Conservation (phyloP, 75 land plant genomes). For the Ceratopteris richardii region DNA sequence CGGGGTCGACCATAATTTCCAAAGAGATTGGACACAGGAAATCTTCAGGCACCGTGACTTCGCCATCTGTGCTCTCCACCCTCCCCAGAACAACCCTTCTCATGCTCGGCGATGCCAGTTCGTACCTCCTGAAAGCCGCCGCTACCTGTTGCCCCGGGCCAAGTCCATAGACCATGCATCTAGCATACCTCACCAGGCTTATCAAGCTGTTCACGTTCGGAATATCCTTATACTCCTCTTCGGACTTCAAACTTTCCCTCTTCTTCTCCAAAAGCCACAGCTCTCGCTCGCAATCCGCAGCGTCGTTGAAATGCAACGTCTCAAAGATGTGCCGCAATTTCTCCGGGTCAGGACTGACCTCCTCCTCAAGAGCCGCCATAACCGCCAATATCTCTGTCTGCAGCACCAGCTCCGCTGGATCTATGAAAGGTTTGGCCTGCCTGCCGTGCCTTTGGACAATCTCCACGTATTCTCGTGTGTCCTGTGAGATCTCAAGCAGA, state of each 20-base stretch:
- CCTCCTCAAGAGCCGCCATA: constrained; percentile 38
- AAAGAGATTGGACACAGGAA: constrained; percentile 78
- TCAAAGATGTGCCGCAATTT: constrained; percentile 38
- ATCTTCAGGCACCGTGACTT: constrained; percentile 50
- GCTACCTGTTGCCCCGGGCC: constrained; percentile 19
- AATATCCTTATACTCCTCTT: constrained; percentile 22
- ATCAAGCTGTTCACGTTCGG: constrained; percentile 47
- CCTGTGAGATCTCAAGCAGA: constrained; percentile 36
- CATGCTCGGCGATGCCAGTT: background rate
- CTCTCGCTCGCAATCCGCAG: constrained; percentile 53
- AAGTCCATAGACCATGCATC: constrained; percentile 59
- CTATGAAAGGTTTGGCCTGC: constrained; percentile 26
- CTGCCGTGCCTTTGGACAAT: constrained; percentile 35
- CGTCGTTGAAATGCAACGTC: constrained; percentile 33
- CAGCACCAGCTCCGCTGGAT: constrained; percentile 32
- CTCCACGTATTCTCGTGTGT: constrained; percentile 37
- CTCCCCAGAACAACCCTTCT: background rate
- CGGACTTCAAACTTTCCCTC: constrained; percentile 55
- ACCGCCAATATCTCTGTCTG: constrained; percentile 20
- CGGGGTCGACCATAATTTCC: constrained; percentile 85
- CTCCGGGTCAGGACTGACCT: constrained; percentile 28
- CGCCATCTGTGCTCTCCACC: constrained; percentile 5
- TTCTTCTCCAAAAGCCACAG: constrained; percentile 50
- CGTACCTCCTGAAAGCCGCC: background rate
- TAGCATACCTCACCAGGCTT: constrained; percentile 48